Conservation (phyloP, 306 rosid species). For the Citrullus mucosospermus region DNA sequence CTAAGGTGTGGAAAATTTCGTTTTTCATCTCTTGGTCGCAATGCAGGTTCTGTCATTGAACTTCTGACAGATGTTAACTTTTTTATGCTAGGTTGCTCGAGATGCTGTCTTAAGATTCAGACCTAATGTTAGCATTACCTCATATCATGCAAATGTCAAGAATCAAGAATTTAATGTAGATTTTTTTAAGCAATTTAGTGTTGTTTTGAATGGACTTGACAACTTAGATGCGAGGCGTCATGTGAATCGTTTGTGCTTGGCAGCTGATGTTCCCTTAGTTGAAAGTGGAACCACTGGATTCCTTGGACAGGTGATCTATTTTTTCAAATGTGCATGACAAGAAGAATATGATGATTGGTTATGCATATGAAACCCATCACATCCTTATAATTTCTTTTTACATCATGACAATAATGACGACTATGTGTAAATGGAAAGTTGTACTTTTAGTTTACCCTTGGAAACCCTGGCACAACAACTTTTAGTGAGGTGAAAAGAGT, state of each 20-base stretch:
- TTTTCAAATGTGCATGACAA: conserved; percentile 9
- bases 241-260: conserved; percentile 92
- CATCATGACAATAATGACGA: too few relatives aligned
- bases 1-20: conserved; percentile 46
- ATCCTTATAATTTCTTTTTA: background rate
- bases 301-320: conserved; percentile 81
- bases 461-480: background rate
- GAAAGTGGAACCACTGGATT: conserved; percentile 99
- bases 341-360: background rate
- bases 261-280: conserved; percentile 87
- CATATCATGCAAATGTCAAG: conserved; percentile 96
- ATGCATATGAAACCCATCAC: background rate
- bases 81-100: conserved; percentile 75
- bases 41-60: conserved; percentile 17
- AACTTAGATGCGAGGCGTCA: conserved; percentile 96
- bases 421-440: too few relatives aligned
- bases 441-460: background rate
- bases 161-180: conserved; percentile 74
- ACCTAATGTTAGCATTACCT: conserved; percentile 68
- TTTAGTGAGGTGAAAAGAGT: background rate
- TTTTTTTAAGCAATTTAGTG: conserved; percentile 80
- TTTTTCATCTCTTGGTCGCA: background rate
- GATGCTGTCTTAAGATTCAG: conserved; percentile 92
- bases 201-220: conserved; percentile 95
- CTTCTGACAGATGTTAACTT: conserved; percentile 8